Conservation (phyloP, 2,329 filamentous ascomycete genomes). For the Colletotrichum sp. region DNA sequence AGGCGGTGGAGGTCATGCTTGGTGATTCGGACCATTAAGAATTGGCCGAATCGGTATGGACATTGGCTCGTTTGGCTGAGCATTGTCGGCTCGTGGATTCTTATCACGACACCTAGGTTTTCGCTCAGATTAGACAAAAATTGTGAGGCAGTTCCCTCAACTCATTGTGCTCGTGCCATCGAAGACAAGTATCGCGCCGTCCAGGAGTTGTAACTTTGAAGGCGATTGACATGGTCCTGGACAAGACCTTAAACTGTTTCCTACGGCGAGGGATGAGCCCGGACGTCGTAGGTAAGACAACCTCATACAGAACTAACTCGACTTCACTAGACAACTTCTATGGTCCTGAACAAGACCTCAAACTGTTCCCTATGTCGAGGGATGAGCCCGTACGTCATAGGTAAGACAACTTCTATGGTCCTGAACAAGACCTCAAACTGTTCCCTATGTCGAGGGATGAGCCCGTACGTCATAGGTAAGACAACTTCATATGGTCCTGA, state of each 20-base stretch:
- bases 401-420: too few species aligned
- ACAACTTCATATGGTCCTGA: neutral
- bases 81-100: neutral
- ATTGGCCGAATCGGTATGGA: neutral
- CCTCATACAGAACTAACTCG: too few species aligned
- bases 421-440: too few species aligned
- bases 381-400: too few species aligned
- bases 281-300: too few species aligned
- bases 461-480: too few species aligned
- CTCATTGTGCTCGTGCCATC: neutral
- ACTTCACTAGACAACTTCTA: too few species aligned
- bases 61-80: neutral
- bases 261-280: too few species aligned
- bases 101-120: neutral
- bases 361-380: neutral
- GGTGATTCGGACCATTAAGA: too few species aligned
- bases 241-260: too few species aligned
- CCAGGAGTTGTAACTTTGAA: neutral
- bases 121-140: neutral
- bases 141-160: neutral
- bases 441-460: too few species aligned
- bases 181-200: neutral
- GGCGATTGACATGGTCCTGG: neutral
- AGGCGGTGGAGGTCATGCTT: too few species aligned
- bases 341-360: neutral